Evolutionary conservation across 257 asterid genomes (phyloP), one percentile per base, ranked within the genome.

Genomic region (Primulina eburnea): DNA sequence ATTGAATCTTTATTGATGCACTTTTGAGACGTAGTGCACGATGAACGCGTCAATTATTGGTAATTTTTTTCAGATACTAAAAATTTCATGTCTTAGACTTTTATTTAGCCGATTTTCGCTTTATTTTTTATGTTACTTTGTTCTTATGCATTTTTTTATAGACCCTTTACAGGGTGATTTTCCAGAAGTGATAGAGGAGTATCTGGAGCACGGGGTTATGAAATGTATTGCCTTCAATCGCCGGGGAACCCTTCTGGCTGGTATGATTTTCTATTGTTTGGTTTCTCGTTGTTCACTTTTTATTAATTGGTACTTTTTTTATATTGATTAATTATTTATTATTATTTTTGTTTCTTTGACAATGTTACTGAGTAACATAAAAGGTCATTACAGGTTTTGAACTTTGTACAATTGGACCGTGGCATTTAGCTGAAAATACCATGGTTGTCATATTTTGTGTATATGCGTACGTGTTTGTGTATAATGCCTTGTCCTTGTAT

Each of bases 121-220:
- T 14, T 16, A 1, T 34, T 43, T 38, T 58, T 28, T 4, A 6
- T 18, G 4, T 12, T 24, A 33, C 17, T 5, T 16, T 21, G 9
- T 20, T 58, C 33, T 21, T 43, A 8, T 5, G 32, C 5, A 5
- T 16, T 76, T 69, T 60, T 64, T 58, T 79, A 62, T 70, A 92
- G 98, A 92, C 81, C 96, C 98, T 60, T 70, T 92, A 28, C 98
- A 92, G 87, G 98, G 96, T 37, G 98, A 85, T 79, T 89, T 92
- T 53, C 98, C 96, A 11, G 96, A 92, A 76, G 95, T 89, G 60
- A 90, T 89, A 78, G 98, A 89, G 78, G 95, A 92, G 88, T 92
- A 77, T 80, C 68, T 92, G 92, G 96, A 92, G 77, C 84, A 87
- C 75, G 96, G 98, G 28, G 68, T 81, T 30, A 86, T 86, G 84